phyloP scores from a whole-genome alignment of 106 monocot genomes.

The Posidonia australis region DNA sequence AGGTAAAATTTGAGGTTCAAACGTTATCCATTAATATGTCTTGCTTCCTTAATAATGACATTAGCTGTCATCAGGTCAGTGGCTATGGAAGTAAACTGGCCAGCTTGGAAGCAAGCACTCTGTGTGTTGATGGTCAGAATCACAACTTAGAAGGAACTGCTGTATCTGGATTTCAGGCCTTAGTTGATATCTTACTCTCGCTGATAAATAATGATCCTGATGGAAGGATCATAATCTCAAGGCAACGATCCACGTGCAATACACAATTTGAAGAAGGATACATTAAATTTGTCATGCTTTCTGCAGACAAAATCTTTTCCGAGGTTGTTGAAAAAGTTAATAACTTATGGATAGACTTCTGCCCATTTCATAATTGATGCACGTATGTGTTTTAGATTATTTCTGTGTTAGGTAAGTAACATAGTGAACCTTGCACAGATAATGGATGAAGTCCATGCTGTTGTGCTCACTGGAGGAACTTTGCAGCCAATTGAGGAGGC shows the following conservation, averaged over 20 bases:
- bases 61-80: slow-evolving; percentile 40
- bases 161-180: slow-evolving; percentile 66
- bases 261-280: slow-evolving; percentile 39
- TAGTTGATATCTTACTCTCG: slow-evolving; percentile 59
- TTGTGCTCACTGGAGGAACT: slow-evolving; percentile 85
- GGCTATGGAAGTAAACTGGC: slow-evolving; percentile 58
- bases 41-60: neutral
- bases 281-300: slow-evolving; percentile 95
- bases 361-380: too few relatives aligned
- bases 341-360: neutral
- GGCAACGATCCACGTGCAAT: slow-evolving; percentile 15
- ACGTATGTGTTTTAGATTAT: neutral
- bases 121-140: slow-evolving; percentile 14
- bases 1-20: slow-evolving; percentile 35
- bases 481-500: slow-evolving; percentile 95
- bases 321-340: slow-evolving; percentile 34
- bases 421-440: slow-evolving; percentile 34
- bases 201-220: slow-evolving; percentile 64
- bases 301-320: slow-evolving; percentile 78
- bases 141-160: slow-evolving; percentile 38
- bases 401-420: neutral
- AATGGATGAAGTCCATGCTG: slow-evolving; percentile 46
- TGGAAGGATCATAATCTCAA: slow-evolving; percentile 77
- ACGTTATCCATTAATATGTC: neutral
- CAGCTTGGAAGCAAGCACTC: slow-evolving; percentile 8